Evolutionary conservation across 805 yeast species (phyloP).

Genomic region (Kodamaea hsintzibuensis): DNA sequence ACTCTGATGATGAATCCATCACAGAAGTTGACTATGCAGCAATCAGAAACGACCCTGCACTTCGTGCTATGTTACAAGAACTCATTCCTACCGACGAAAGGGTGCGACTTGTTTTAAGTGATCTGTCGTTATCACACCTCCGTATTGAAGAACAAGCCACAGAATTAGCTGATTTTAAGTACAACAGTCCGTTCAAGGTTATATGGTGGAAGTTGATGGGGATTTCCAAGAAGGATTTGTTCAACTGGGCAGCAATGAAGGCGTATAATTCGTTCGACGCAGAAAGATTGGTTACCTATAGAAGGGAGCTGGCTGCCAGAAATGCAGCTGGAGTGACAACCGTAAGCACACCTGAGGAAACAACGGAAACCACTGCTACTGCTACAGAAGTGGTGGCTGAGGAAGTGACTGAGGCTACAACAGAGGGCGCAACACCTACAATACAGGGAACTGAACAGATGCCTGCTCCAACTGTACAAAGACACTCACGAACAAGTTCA

Average conservation of each 20-base stretch:
- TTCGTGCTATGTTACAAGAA: conserved; percentile 39
- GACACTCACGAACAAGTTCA: background rate
- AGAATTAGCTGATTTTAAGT: conserved; percentile 35
- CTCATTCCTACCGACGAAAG: conserved; percentile 43
- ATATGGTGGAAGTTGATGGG: conserved; percentile 62
- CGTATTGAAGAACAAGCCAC: conserved; percentile 49
- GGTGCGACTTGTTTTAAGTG: conserved; percentile 41
- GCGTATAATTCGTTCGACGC: conserved; percentile 19
- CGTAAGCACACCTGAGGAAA: conserved; percentile 5
- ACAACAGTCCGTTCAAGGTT: conserved; percentile 28
- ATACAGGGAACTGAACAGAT: background rate
- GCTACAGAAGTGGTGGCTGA: background rate
- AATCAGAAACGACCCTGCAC: conserved; percentile 37
- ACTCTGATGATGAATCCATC: background rate
- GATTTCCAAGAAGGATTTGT: conserved; percentile 46
- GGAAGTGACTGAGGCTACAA: background rate
- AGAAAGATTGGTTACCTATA: conserved; percentile 3
- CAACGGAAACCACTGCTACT: background rate
- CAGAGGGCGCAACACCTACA: background rate
- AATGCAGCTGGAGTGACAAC: background rate
- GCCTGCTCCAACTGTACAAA: background rate
- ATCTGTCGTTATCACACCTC: conserved; percentile 30
- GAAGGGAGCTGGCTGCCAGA: background rate
- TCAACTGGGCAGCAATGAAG: conserved; percentile 50
- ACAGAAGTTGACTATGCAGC: conserved; percentile 1